These are phyloP conservation scores for Fusarium miscanthi DNA, from an alignment of 2,329 filamentous ascomycete genomes.

Conservation along the genomic window DNA sequence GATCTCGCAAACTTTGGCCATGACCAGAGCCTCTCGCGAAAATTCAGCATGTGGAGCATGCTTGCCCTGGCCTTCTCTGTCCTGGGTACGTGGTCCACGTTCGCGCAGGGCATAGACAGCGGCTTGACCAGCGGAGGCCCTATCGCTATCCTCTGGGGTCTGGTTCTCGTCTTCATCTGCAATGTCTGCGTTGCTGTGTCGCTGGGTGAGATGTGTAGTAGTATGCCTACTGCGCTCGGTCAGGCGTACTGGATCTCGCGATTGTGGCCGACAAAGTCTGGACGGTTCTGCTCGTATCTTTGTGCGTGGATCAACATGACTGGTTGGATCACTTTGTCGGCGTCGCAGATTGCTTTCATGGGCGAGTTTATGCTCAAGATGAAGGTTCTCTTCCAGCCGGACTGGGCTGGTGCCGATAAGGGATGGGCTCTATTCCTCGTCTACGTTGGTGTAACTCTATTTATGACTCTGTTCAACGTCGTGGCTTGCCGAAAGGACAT, in stretches of 20 bases:
- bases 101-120: slow-evolving; percentile 60
- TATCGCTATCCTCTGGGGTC: slow-evolving; percentile 65
- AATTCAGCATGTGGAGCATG: slow-evolving; percentile 68
- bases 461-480: slow-evolving; percentile 62
- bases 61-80: slow-evolving; percentile 67
- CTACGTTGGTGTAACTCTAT: slow-evolving; percentile 61
- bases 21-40: slow-evolving; percentile 53
- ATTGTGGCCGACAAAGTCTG: slow-evolving; percentile 52
- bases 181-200: slow-evolving; percentile 66
- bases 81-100: slow-evolving; percentile 68
- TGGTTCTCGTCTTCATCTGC: slow-evolving; percentile 63
- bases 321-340: slow-evolving; percentile 68
- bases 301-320: slow-evolving; percentile 71
- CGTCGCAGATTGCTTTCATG: slow-evolving; percentile 68
- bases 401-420: slow-evolving; percentile 57
- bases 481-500: slow-evolving; percentile 59
- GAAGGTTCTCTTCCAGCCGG: slow-evolving; percentile 62
- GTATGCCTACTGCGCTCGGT: slow-evolving; percentile 69
- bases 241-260: slow-evolving; percentile 66
- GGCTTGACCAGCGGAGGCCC: slow-evolving; percentile 66
- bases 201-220: slow-evolving; percentile 66
- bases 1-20: slow-evolving; percentile 57
- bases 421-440: slow-evolving; percentile 67
- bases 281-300: slow-evolving; percentile 65
- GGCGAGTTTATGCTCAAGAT: slow-evolving; percentile 67